Base-by-base conservation (phyloP, 1,284 basidiomycete genomes). In the Rhodotorula sp. region DNA sequence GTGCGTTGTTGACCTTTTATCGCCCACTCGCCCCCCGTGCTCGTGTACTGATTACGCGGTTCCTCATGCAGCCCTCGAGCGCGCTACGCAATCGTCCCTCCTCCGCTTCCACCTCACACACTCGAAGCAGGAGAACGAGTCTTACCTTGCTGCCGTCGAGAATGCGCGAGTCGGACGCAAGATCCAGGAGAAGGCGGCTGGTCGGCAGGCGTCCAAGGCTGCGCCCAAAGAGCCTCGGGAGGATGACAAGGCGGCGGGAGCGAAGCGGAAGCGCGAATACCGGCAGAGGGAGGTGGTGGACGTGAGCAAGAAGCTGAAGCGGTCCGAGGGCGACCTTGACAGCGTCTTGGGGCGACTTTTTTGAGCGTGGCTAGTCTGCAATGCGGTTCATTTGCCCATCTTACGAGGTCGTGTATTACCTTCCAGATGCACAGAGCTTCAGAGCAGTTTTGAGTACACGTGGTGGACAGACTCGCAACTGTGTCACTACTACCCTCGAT, bases 91-190 rank as follows among this genome's bases (percentile, higher is more conserved):
- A 80, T 85, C 90, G 12, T 92, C 94, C 3, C 89, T 91, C 77
- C 83, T 99, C 29, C 91, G 96, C 14, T 89, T 92, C 65, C 95
- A 98, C 80, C 86, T 99, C 39, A 87, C 91, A 0, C 91, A 95
- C 79, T 93, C 92, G 31, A 89, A 87, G 76, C 84, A 87, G 54
- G 96, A 98, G 82, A 96, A 99, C 81, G 87, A 88, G 64, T 92
- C 96, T 69, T 99, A 99, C 82, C 86, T 99, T 68, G 88, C 87
- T 79, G 96, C 98, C 77, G 97, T 99, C 52, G 97, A 98, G 80
- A 87, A 96, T 26, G 95, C 95, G 1, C 87, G 91, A n/a, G 88
- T 96, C 47, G 84, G 95, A 78, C 89, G 91, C 75, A 95, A 96
- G 82, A 90, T 94, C 61, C 87, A 87, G 48, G 88, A 89, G 74